These are phyloP conservation scores for Linum usitatissimum DNA, from an alignment of 345 rosid genomes.

Conservation along the genomic window DNA sequence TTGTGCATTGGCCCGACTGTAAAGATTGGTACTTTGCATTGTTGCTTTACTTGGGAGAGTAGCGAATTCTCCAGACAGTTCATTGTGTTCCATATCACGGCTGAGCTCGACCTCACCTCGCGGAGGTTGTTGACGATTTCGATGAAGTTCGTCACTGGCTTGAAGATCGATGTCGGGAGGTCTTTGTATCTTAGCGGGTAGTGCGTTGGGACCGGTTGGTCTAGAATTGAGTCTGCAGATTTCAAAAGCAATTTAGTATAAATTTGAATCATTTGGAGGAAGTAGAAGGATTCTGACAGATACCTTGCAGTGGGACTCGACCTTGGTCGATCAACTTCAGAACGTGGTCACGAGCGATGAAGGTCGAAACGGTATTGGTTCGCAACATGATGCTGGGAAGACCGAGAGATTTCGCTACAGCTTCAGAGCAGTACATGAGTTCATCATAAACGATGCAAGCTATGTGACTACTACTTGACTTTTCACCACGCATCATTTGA, in stretches of 20 bases:
- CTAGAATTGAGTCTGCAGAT: not conserved
- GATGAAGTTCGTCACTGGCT: not conserved
- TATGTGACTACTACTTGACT: slow-evolving; percentile 12
- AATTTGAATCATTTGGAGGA: not conserved
- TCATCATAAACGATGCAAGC: slow-evolving; percentile 45
- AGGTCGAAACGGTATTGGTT: slow-evolving; percentile 14
- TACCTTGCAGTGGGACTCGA: slow-evolving; percentile 21
- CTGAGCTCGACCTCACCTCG: slow-evolving; percentile 5
- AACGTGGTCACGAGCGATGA: slow-evolving; percentile 9
- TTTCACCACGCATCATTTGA: slow-evolving; percentile 14
- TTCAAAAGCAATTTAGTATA: not conserved
- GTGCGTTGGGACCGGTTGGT: not conserved
- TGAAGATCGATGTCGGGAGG: not conserved
- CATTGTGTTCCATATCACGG: slow-evolving; percentile 20
- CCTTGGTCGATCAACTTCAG: slow-evolving; percentile 13
- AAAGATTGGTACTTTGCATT: slow-evolving; percentile 19
- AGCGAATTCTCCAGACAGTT: slow-evolving; percentile 23
- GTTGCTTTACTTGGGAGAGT: slow-evolving; percentile 11
- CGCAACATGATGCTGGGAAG: slow-evolving; percentile 24
- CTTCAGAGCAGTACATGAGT: slow-evolving; percentile 32
- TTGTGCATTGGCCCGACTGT: slow-evolving; percentile 29
- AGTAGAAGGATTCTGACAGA: not conserved
- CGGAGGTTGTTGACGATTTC: not conserved
- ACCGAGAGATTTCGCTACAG: slow-evolving; percentile 20
- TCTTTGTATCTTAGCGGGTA: slow-evolving; percentile 3